Evolutionary conservation across 129 eudicot species (phyloP), one percentile per base, ranked within the genome.

Genomic region (Smallanthus sonchifolius): DNA sequence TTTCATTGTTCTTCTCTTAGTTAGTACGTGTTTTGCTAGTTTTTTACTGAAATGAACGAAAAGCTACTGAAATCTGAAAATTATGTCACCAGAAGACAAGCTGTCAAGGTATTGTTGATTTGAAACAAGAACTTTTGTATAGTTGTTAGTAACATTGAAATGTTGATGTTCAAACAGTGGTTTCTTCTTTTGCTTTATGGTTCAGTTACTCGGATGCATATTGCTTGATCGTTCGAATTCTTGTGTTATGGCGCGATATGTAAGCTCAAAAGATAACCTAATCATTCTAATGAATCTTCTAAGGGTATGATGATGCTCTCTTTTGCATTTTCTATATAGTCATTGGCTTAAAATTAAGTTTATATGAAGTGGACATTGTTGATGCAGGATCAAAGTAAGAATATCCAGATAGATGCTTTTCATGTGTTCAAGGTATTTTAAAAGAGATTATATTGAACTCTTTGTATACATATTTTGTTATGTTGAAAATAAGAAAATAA

Each of bases 71-170:
- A 86, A 75, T 91, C 97, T 4, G 16, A 79, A 49, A 91, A 83
- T 74, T 91, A 91, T 65, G 80, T 91, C 83, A 91, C 92, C 51
- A 84, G 88, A 84, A 84, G 97, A 79, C 89, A 84, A 47, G 95
- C 97, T 59, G 75, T 88, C 57, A 88, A 86, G 95, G 97, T 87
- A 87, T 40, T 49, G 54, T 9, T 16, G 56, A 6, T 24, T 51
- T 10, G 15, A 63, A 11, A 36, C 40, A 47, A 35, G 6, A 44
- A 60, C 37, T n/a, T 67, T 11, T 10, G n/a, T 70, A 40, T 14
- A 38, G 57, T 51, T 8, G n/a, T 37, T 38, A 38, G 8, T 34
- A 10, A 61, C 28, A 40, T 24, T 7, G 11, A 42, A 5, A 67
- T 34, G 20, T 63, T 24, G 2, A 40, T 63, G 16, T 37, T 52